Evolutionary conservation across 495 filamentous ascomycete genomes (phyloP), one percentile per base, ranked within the genome.

Genomic region (Penicillium pancosmium): DNA sequence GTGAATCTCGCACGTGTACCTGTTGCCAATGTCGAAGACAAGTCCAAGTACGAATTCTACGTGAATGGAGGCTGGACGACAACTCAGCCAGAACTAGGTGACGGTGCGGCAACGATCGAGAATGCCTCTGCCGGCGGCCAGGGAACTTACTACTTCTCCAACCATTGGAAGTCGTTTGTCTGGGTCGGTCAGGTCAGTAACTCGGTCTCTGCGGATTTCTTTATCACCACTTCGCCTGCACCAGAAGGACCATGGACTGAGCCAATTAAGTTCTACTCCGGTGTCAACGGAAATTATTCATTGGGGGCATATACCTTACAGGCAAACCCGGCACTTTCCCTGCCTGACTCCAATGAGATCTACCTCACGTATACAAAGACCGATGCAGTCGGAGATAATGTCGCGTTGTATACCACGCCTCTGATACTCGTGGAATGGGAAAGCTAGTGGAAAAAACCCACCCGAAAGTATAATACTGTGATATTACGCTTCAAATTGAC

Each of bases 111-210:
- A 8, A 55, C 46, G 8, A 65, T 73, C 25, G 36, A 55, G 16
- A 70, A 71, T 55, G 66, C 52, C 21, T 56, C 64, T 21, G 64
- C 70, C 1, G 67, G 64, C 40, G 68, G 68, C 10, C 72, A 73
- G 51, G 72, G 70, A 31, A 73, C 61, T 12, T 73, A 59, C 51
- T 74, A 73, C 60, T 72, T 68, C 35, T 68, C 59, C 18, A 34
- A 38, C 1, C 40, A 52, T 33, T 69, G 63, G 63, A 27, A 64
- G 16, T 60, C 66, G 10, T 74, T 62, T 57, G 61, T 74, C 43
- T 74, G 68, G 67, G 70, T 74, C 36, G 72, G 72, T 6, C 61
- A 67, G 62, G 52, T 65, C 1, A 51, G 52, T 31, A 35, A 38
- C 2, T 64, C 50, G 46, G 54, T 66, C 46, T 65, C 54, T 8